Percentiles rank a stretch among this genome's conserved stretches.
These are phyloP conservation scores for Cephalotrichum gorgonifer DNA, from an alignment of 2,329 filamentous ascomycete species.

Conservation along the genomic window DNA sequence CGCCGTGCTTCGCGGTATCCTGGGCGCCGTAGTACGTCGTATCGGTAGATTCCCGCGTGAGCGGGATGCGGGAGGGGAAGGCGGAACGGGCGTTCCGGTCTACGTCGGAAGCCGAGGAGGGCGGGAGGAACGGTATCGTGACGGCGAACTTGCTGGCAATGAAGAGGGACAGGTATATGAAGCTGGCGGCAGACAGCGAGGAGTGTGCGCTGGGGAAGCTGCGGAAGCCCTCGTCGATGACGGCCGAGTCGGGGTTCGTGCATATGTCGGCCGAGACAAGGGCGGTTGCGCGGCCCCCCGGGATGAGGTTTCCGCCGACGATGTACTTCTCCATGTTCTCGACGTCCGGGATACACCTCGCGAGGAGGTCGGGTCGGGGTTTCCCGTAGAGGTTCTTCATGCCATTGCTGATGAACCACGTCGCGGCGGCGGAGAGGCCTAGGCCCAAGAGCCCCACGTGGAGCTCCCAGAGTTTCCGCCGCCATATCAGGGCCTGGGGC, in stretches of 20 bases:
- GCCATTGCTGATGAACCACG: slow-evolving; percentile 74
- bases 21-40: slow-evolving; percentile 40
- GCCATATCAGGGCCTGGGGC: slow-evolving; percentile 58
- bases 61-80: slow-evolving; percentile 53
- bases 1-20: slow-evolving; percentile 46
- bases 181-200: slow-evolving; percentile 65
- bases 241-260: slow-evolving; percentile 46
- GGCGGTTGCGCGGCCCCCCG: slow-evolving; percentile 22
- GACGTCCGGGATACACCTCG: slow-evolving; percentile 68
- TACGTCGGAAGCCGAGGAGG: slow-evolving; percentile 33
- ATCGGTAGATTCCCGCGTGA: slow-evolving; percentile 4
- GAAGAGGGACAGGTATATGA: slow-evolving; percentile 81
- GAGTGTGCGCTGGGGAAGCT: slow-evolving; percentile 53
- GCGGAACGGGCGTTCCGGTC: slow-evolving; percentile 45
- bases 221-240: slow-evolving; percentile 72
- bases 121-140: slow-evolving; percentile 58
- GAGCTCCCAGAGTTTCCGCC: slow-evolving; percentile 81
- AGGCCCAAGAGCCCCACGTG: slow-evolving; percentile 80
- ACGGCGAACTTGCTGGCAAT: slow-evolving; percentile 74
- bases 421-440: slow-evolving; percentile 57
- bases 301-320: slow-evolving; percentile 35
- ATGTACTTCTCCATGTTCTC: slow-evolving; percentile 46
- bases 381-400: slow-evolving; percentile 70
- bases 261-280: slow-evolving; percentile 74
- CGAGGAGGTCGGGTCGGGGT: slow-evolving; percentile 72